Evolutionary conservation across 2,329 filamentous ascomycete genomes (phyloP).

Genomic region (Fusarium pininemorale): DNA sequence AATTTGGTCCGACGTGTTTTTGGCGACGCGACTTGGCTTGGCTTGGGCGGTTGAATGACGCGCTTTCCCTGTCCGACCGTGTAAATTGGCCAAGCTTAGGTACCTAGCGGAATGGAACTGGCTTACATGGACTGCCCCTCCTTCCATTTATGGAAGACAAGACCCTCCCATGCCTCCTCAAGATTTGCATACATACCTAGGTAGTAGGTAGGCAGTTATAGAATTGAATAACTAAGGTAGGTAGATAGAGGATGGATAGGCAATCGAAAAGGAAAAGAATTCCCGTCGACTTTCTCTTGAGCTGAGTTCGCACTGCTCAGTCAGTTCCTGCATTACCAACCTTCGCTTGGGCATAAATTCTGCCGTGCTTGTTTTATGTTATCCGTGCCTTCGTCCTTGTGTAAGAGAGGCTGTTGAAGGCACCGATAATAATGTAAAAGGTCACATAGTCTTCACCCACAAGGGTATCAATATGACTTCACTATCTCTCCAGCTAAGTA

Average conservation of each 20-base stretch:
- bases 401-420: not conserved
- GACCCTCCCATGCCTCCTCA: not conserved
- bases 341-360: not conserved
- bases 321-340: not conserved
- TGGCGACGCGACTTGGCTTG: slow-evolving; percentile 39
- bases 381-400: not conserved
- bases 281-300: not conserved
- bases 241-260: not conserved
- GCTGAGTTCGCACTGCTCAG: not conserved
- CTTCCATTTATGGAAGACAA: slow-evolving; percentile 16
- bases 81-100: slow-evolving; percentile 19
- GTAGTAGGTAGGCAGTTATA: no score
- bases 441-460: not conserved
- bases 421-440: not conserved
- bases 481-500: not conserved
- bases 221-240: not conserved
- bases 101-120: not conserved
- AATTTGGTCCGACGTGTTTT: slow-evolving; percentile 42
- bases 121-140: slow-evolving; percentile 22
- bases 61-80: slow-evolving; percentile 21
- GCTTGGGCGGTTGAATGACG: slow-evolving; percentile 28
- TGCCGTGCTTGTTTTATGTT: not conserved
- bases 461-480: not conserved
- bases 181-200: not conserved
- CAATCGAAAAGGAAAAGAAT: not conserved